phyloP scores from a whole-genome alignment of 768 basidiomycete species.

The Rhodotorula toruloides region DNA sequence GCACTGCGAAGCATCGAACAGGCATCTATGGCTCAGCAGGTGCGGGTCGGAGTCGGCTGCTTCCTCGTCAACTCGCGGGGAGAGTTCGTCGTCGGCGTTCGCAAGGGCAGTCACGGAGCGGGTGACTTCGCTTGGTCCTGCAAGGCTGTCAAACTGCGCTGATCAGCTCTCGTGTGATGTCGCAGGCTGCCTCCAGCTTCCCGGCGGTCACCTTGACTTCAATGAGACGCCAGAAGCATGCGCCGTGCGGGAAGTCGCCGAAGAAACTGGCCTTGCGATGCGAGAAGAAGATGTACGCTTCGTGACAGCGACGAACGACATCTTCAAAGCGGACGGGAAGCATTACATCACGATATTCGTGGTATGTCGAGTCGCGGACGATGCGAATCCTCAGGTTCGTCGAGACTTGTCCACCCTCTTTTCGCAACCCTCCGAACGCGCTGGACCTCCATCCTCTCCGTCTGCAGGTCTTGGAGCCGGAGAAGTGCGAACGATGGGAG shows the following conservation, averaged over 20 bases:
- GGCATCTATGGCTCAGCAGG: neutral
- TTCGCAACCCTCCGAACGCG: neutral
- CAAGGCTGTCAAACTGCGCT: too few species aligned
- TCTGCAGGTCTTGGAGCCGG: constrained; percentile 27
- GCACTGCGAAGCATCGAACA: too few species aligned
- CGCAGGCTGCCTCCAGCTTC: constrained; percentile 29
- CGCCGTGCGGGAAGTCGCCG: constrained; percentile 27
- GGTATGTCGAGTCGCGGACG: neutral
- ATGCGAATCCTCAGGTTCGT: constrained; percentile 8
- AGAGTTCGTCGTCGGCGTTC: constrained; percentile 21
- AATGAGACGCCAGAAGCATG: constrained; percentile 30
- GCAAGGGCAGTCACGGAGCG: constrained; percentile 36
- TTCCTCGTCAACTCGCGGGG: constrained; percentile 9
- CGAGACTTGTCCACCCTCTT: neutral
- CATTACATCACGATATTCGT: constrained; percentile 38
- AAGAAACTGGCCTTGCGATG: constrained; percentile 32
- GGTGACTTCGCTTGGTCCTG: constrained; percentile 3
- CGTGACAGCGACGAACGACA: constrained; percentile 32
- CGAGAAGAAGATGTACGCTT: neutral
- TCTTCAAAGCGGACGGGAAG: constrained; percentile 21
- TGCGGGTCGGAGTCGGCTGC: constrained; percentile 25
- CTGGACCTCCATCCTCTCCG: neutral
- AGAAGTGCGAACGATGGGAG: constrained; percentile 29
- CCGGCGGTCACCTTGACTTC: constrained; percentile 36
- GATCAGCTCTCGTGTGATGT: too few species aligned